A percentile compares a stretch with the other conserved stretches of the same genome.
Evolutionary conservation across 2,329 filamentous ascomycete genomes (phyloP).

Genomic region (Fusarium sp.): DNA sequence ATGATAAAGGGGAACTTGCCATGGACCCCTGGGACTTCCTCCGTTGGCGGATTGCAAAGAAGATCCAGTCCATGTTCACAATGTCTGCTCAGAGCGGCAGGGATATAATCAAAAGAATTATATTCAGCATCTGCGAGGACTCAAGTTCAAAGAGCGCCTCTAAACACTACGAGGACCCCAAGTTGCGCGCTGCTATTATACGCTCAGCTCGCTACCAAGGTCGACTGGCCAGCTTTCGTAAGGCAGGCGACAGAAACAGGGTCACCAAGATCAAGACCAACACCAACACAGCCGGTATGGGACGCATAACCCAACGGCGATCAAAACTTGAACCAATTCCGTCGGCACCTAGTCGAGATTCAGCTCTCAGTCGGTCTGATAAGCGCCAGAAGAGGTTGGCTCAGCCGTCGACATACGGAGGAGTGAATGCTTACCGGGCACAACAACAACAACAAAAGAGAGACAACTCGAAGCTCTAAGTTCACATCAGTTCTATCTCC

Average conservation of each 20-base stretch:
- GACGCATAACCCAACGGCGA: neutral
- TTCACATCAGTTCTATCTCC: neutral
- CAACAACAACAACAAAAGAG: neutral
- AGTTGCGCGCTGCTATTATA: conserved; percentile 42
- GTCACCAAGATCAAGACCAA: neutral
- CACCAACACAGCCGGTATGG: neutral
- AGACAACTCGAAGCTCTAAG: neutral
- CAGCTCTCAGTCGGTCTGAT: neutral
- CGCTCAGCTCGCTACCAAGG: conserved; percentile 39
- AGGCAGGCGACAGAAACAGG: conserved; percentile 3
- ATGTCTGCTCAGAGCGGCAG: conserved; percentile 1
- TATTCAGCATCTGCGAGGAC: conserved; percentile 19
- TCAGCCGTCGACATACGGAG: conserved; percentile 29
- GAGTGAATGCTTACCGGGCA: conserved; percentile 41
- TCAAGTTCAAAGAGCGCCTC: neutral
- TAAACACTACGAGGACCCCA: conserved; percentile 36
- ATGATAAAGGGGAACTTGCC: conserved; percentile 32
- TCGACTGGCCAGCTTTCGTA: conserved; percentile 31
- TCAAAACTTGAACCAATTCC: neutral
- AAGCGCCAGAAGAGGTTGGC: conserved; percentile 5
- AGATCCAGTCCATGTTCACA: neutral
- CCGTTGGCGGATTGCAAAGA: conserved; percentile 45
- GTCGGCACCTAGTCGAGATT: neutral
- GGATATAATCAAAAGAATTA: neutral
- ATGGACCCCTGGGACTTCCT: conserved; percentile 52